Evolutionary conservation across 768 basidiomycete species (phyloP).

Genomic region (Galerina marginata): DNA sequence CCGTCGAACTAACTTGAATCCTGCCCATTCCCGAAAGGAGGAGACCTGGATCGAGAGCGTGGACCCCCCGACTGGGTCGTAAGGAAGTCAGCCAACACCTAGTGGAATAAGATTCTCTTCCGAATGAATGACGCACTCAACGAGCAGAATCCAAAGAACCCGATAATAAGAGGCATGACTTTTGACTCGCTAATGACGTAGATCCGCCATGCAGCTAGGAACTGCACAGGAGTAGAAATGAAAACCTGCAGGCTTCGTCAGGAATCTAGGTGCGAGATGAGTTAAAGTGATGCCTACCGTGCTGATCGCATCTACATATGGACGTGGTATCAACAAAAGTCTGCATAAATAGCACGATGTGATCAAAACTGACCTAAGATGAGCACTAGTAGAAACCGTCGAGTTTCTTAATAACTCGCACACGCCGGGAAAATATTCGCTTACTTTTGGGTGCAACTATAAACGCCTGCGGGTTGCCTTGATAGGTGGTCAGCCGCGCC

Average conservation of each 20-base stretch:
- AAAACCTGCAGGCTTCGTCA: slow-evolving; percentile 31
- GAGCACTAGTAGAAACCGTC: slow-evolving; percentile 11
- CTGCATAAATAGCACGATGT: not conserved
- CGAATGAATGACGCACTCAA: slow-evolving; percentile 32
- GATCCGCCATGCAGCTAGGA: slow-evolving; percentile 49
- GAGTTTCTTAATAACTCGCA: not conserved
- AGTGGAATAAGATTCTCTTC: too few species aligned
- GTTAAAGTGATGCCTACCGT: not conserved
- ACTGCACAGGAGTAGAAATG: slow-evolving; percentile 45
- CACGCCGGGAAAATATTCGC: slow-evolving; percentile 1
- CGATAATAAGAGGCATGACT: slow-evolving; percentile 32
- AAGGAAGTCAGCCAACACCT: not conserved
- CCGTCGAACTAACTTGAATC: not conserved
- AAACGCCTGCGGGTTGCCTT: slow-evolving; percentile 25
- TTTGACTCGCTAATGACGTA: slow-evolving; percentile 34
- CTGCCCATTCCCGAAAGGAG: slow-evolving; percentile 1
- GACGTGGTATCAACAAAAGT: not conserved
- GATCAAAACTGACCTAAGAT: slow-evolving; percentile 6
- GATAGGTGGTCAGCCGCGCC: not conserved
- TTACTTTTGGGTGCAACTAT: slow-evolving; percentile 34
- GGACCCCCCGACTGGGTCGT: slow-evolving; percentile 5
- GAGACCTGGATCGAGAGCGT: not conserved
- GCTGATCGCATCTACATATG: slow-evolving; percentile 5
- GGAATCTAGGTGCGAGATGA: not conserved
- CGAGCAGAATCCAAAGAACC: slow-evolving; percentile 32